These are phyloP conservation scores for Capsicum rhomboideum DNA, from an alignment of 257 asterid genomes.

Conservation along the genomic window DNA sequence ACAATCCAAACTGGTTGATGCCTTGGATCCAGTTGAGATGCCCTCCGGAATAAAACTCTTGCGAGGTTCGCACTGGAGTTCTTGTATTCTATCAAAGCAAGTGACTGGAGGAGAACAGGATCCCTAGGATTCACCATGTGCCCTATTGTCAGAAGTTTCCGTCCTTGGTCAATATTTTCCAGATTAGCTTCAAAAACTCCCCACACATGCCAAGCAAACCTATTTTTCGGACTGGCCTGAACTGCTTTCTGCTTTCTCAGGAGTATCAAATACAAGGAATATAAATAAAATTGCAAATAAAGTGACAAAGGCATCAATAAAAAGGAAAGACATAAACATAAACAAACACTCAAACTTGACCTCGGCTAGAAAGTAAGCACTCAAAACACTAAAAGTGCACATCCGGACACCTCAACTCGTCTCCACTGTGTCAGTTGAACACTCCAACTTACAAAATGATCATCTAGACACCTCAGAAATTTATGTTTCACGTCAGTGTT, in stretches of 20 bases:
- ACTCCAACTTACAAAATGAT: not conserved
- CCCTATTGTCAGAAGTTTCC: constrained; percentile 86
- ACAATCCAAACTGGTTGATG: constrained; percentile 99
- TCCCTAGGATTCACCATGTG: constrained; percentile 87
- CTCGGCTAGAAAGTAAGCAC: too few relatives aligned
- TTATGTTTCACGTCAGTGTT: not conserved
- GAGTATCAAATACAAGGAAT: not conserved
- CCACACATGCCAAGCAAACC: constrained; percentile 99
- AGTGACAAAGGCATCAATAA: not conserved
- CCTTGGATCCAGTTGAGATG: constrained; percentile 74
- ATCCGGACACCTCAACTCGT: not conserved
- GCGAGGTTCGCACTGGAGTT: constrained; percentile 72
- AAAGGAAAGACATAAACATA: not conserved
- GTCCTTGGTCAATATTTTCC: constrained; percentile 58
- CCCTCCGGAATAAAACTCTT: constrained; percentile 58
- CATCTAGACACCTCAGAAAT: not conserved
- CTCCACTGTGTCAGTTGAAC: not conserved
- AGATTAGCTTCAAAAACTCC: constrained; percentile 83
- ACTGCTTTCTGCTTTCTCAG: constrained; percentile 62
- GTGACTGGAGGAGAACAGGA: constrained; percentile 93
- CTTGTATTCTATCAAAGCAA: constrained; percentile 70
- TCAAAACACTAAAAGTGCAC: too few relatives aligned
- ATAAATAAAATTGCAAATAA: not conserved
- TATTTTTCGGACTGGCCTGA: constrained; percentile 92
- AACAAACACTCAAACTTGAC: not conserved